phyloP scores from a whole-genome alignment of 805 yeast species.

The Metschnikowia aberdeeniae region DNA sequence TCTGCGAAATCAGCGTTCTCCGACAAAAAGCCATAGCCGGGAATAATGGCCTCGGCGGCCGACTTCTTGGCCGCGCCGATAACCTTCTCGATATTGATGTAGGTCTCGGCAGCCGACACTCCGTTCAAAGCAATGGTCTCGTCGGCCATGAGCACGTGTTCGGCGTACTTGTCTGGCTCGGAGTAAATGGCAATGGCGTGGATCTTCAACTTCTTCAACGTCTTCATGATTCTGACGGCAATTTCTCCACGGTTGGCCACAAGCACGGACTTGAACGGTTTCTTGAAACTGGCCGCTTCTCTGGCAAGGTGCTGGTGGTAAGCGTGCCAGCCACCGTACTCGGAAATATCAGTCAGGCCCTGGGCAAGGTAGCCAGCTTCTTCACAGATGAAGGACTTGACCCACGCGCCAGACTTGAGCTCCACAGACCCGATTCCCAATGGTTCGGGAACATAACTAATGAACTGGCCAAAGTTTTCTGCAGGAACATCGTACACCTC shows the following conservation, averaged over 20 bases:
- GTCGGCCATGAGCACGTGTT: slow-evolving; percentile 83
- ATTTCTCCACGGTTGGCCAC: slow-evolving; percentile 98
- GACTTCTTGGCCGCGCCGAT: slow-evolving; percentile 79
- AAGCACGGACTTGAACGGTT: slow-evolving; percentile 78
- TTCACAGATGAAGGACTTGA: slow-evolving; percentile 93
- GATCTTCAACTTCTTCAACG: slow-evolving; percentile 76
- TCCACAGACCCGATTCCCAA: slow-evolving; percentile 93
- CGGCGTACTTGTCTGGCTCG: slow-evolving; percentile 83
- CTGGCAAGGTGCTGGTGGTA: slow-evolving; percentile 43
- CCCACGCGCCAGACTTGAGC: slow-evolving; percentile 73
- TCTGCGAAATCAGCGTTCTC: slow-evolving; percentile 97
- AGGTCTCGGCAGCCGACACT: slow-evolving; percentile 83
- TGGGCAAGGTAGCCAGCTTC: slow-evolving; percentile 72
- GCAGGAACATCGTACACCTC: slow-evolving; percentile 83
- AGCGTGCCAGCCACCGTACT: slow-evolving; percentile 82
- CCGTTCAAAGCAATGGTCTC: slow-evolving; percentile 78
- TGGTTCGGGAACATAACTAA: slow-evolving; percentile 89
- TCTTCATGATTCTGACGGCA: slow-evolving; percentile 89
- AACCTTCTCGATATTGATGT: slow-evolving; percentile 80
- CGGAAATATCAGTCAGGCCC: slow-evolving; percentile 79
- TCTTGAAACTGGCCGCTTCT: slow-evolving; percentile 27
- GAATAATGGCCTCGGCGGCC: slow-evolving; percentile 91
- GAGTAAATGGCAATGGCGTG: slow-evolving; percentile 85
- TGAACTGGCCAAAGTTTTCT: slow-evolving; percentile 76
- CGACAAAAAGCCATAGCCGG: slow-evolving; percentile 95